Evolutionary conservation across 2,329 filamentous ascomycete species (phyloP).

Genomic region (Rutstroemia sp.): DNA sequence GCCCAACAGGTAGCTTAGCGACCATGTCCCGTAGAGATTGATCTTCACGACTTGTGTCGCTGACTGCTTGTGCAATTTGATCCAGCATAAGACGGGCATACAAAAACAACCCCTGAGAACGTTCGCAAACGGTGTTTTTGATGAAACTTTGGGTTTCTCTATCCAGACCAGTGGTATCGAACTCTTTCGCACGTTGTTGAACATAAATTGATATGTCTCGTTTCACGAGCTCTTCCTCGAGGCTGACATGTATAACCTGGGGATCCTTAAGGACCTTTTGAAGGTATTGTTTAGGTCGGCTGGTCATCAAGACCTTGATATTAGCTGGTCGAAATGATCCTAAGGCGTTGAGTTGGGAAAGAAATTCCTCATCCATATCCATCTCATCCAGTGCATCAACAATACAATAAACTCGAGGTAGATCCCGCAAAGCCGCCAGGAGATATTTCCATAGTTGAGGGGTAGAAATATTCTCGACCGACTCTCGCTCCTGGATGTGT

Average conservation of each 20-base stretch:
- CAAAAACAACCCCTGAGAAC: conserved; percentile 2
- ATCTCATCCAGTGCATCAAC: conserved; percentile 46
- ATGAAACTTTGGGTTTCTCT: not conserved
- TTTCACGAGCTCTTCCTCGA: conserved; percentile 33
- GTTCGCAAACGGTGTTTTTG: not conserved
- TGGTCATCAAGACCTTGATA: conserved; percentile 39
- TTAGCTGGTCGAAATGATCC: conserved; percentile 26
- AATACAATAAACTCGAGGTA: conserved; percentile 34
- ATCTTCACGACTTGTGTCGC: not conserved
- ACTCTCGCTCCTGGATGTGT: not conserved
- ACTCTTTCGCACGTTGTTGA: not conserved
- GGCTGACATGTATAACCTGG: conserved; percentile 29
- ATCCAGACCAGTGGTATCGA: not conserved
- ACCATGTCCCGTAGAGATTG: not conserved
- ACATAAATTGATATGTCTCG: conserved; percentile 24
- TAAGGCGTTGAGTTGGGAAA: conserved; percentile 30
- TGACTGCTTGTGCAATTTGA: not conserved
- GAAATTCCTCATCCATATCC: conserved; percentile 33
- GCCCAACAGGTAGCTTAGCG: conserved; percentile 13
- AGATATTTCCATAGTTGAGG: conserved; percentile 29
- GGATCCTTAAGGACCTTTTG: conserved; percentile 28
- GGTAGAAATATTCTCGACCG: conserved; percentile 10
- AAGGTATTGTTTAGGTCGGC: conserved; percentile 31
- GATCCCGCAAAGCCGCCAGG: conserved; percentile 12
- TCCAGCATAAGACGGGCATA: conserved; percentile 9